Base-by-base conservation (phyloP, 225 moss, liverwort and hornwort species). In the Rhytidiadelphus loreus region DNA sequence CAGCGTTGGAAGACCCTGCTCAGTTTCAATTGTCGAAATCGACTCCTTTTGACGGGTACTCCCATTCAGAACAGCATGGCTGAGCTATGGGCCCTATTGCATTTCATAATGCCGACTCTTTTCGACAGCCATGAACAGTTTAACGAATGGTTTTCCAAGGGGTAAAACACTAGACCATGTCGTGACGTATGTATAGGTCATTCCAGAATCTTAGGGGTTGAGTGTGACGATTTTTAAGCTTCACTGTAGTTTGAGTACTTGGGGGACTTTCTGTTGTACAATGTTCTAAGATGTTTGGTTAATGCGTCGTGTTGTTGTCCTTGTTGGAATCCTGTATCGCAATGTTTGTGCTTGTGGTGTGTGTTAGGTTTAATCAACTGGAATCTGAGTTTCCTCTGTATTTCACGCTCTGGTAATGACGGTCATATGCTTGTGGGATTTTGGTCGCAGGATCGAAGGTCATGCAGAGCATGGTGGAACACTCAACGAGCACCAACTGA, bases 61-160 rank as follows among this genome's bases (percentile, higher is more conserved):
- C 98, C 98, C 61, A 99, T 99, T 88, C 98, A 99, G 89, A 99
- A 99, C 74, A 99, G 98, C 89, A 99, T 99, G 98, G 98, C 98
- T 56, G 98, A 99, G 89, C 93, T 99, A 8, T 97, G 98, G 98
- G 98, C 98, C 39, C 96, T 99, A 73, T 91, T 99, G 83, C 98
- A 99, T 86, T 99, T 99, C 80, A 99, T 99, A 71, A 99, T 99
- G 98, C 98, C 98, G 46, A 99, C 98, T 77, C 94, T 99, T 79
- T 99, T 99, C 92, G 98, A 99, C 88, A 99, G 98, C 91, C 98
- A 99, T 87, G 98, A 97, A 87, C 98, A 99, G 83, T 99, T 99
- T 84, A 97, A 97, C 66, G 96, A 97, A 89, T 97, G 98, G 98
- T 99, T 99, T 87, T 99, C 98, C 33, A 99, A 97, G 92, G 98